A percentile compares a stretch with the other conserved stretches of the same genome.
Conservation (phyloP, 2,329 filamentous ascomycete genomes). For the Fusarium sororula region DNA sequence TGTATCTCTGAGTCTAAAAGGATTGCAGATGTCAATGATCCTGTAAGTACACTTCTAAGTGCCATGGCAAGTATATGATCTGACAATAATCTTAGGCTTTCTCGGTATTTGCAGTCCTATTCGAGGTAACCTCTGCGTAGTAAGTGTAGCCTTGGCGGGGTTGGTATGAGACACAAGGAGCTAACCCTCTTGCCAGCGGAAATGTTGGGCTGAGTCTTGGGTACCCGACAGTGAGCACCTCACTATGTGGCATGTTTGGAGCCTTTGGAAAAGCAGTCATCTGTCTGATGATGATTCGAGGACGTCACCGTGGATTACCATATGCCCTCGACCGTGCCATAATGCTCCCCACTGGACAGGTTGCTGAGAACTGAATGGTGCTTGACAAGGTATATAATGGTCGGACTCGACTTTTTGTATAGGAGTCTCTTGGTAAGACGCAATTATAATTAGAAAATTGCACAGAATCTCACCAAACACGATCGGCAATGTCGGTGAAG, state of each 20-base stretch:
- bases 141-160: neutral
- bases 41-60: conserved; percentile 5
- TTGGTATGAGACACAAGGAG: rapidly evolving
- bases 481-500: neutral
- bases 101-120: conserved; percentile 43
- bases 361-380: neutral
- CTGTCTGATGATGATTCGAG: conserved; percentile 49
- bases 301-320: conserved; percentile 46
- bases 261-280: conserved; percentile 47
- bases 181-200: conserved; percentile 25
- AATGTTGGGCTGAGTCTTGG: conserved; percentile 49
- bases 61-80: rapidly evolving
- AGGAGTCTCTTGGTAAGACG: rapidly evolving
- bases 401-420: neutral
- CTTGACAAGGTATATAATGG: neutral
- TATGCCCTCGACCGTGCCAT: conserved; percentile 47
- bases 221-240: conserved; percentile 40
- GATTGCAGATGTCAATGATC: conserved; percentile 33
- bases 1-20: conserved; percentile 40
- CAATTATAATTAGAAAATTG: neutral
- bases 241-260: conserved; percentile 42
- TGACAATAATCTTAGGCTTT: conserved; percentile 30
- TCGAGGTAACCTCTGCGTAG: conserved; percentile 47
- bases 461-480: neutral
- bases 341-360: conserved; percentile 33